phyloP scores from a whole-genome alignment of 202 grass and related monocot species.

The Musa balbisiana region DNA sequence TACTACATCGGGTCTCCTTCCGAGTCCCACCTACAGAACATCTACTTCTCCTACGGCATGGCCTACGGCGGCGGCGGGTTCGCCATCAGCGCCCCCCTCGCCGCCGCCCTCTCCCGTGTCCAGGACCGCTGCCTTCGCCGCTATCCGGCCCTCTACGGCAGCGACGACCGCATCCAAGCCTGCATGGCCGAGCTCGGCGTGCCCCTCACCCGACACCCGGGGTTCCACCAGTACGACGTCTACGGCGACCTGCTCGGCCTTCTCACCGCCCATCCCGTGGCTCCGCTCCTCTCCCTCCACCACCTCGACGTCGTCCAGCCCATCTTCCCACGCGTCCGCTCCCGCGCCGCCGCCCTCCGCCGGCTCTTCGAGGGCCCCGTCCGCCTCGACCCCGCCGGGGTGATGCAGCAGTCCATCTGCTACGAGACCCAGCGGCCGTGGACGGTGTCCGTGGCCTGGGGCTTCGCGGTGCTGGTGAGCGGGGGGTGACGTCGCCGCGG shows the following conservation, averaged over 20 bases:
- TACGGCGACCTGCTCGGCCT: conserved; percentile 91
- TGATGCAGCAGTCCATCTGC: conserved; percentile 30
- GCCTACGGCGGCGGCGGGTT: conserved; percentile 93
- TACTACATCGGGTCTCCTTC: conserved; percentile 91
- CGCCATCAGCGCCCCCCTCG: conserved; percentile 56
- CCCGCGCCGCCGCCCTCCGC: conserved; percentile 9
- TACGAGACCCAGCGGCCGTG: conserved; percentile 7
- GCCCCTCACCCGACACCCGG: conserved; percentile 3
- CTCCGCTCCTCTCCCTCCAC: conserved; percentile 25
- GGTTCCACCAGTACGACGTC: conserved; percentile 36
- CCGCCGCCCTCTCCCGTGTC: neutral
- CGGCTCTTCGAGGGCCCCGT: conserved; percentile 16
- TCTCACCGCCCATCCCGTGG: conserved; percentile 61
- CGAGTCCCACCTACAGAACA: conserved; percentile 92
- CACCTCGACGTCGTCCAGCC: conserved; percentile 26
- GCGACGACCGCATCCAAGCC: conserved; percentile 21
- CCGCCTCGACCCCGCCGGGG: conserved; percentile 16
- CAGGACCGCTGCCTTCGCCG: conserved; percentile 55
- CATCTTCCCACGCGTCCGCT: conserved; percentile 18
- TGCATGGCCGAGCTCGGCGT: conserved; percentile 22
- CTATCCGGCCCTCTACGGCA: conserved; percentile 42
- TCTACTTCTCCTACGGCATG: conserved; percentile 96
- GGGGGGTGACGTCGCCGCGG: conserved; percentile 12
- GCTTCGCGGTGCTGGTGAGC: conserved; percentile 13
- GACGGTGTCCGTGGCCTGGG: conserved; percentile 27